Evolutionary conservation across 345 rosid species (phyloP), one percentile per base, ranked within the genome.

Genomic region (Aegle marmelos): DNA sequence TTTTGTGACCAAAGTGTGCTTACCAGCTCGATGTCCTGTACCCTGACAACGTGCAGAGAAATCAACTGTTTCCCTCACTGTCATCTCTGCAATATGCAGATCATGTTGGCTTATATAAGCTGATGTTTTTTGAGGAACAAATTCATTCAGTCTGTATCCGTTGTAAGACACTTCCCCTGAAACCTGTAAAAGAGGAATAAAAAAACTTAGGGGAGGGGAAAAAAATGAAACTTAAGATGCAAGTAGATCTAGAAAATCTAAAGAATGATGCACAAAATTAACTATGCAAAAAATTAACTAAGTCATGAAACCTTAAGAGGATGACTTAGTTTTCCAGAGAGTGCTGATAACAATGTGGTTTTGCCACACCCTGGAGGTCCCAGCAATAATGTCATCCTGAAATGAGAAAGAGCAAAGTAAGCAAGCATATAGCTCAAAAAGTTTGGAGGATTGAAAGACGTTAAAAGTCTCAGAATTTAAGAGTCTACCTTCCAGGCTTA

Each of bases 321-420:
- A 67, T 65, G 79, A 62, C 33, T 59, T 50, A 78, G 79, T 80
- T 82, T 85, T 22, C 88, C 85, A 17, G 86, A 76, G 41, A 85
- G 77, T 10, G 88, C 84, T 0, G 37, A 82, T 28, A 85, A 41
- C 0, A 85, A 84, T 17, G 82, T 85, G 13, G 88, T 78, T 72
- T 85, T 82, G 53, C 88, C 88, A 61, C 85, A 67, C 48, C 88
- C 82, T 53, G 85, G 87, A 74, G 82, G 83, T 56, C 83, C 82
- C 50, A 85, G 73, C 82, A 85, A 63, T 76, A 80, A 70, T 10
- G 86, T 80, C 86, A 85, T 79, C 78, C 86, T 81, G 45, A 25
- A 54, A 59, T 6, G 8, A 56, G 61, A 8, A 68, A 57, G 28
- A 39, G 68, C 67, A 16, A 28, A 37, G n/a, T 21, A 41, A 56